Evolutionary conservation across 306 rosid species (phyloP).

Genomic region (Dryas octopetala): DNA sequence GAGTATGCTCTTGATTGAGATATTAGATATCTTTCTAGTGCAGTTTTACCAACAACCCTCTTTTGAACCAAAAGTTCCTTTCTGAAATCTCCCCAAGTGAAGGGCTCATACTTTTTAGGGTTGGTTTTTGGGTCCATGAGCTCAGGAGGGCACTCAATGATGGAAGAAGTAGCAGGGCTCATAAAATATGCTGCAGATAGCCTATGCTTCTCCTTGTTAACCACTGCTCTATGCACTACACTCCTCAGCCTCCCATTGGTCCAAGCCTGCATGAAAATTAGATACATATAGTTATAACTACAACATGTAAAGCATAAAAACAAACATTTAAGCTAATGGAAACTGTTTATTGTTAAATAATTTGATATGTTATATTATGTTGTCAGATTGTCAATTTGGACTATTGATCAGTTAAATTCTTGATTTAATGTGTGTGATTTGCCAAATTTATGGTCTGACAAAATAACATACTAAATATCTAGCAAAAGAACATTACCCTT

Average conservation of each 20-base stretch:
- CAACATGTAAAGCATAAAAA: background rate
- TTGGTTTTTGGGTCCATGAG: background rate
- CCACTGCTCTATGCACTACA: conserved; percentile 20
- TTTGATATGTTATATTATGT: background rate
- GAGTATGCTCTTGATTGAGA: background rate
- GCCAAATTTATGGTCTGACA: background rate
- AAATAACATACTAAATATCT: background rate
- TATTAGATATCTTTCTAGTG: conserved; percentile 10
- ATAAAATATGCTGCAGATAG: conserved; percentile 26
- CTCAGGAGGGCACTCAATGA: conserved; percentile 10
- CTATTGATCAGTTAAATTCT: no score
- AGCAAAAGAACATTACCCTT: background rate
- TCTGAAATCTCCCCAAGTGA: conserved; percentile 17
- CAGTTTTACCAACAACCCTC: conserved; percentile 19
- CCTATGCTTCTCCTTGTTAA: conserved; percentile 22
- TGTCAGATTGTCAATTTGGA: background rate
- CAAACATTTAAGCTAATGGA: no score
- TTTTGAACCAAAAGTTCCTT: conserved; percentile 17
- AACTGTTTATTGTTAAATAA: no score
- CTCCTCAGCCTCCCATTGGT: conserved; percentile 20
- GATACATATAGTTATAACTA: no score
- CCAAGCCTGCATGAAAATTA: conserved; percentile 14
- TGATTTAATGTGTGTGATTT: no score
- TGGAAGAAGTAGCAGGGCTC: conserved; percentile 3
- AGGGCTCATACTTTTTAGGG: conserved; percentile 10